Base-by-base conservation (phyloP, 176 grass and related monocot genomes). In the Lolium perenne region DNA sequence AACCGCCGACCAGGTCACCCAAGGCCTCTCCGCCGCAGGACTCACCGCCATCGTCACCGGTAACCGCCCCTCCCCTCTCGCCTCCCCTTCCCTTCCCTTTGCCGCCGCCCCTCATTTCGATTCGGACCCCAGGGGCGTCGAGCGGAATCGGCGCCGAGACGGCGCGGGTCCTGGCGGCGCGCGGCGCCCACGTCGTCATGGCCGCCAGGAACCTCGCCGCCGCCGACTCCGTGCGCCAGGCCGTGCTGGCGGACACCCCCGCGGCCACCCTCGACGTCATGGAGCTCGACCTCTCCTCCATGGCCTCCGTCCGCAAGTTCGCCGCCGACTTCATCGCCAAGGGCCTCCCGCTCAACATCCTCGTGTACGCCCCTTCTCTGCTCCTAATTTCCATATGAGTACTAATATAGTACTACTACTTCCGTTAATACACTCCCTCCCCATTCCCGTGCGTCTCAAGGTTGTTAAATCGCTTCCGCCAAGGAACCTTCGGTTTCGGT, bases 111-210 rank as follows among this genome's bases (percentile, higher is more conserved):
- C 10, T 21, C 40, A 88, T 22, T 65, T 11, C 0, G 4, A 3
- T 64, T 64, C 23, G 1, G 0, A 14, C 22, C 10, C 8, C 85
- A 93, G 95, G 93, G 16, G 93, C 96, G 50, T 92, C 93, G 2
- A 98, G 96, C 82, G 96, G 96, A 65, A 98, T 98, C 74, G 96
- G 91, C 64, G 74, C 81, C 13, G 93, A 95, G 86, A 95, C 93
- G 29, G 80, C 90, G 5, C 86, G 93, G 1, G 87, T 92, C 86
- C 90, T 98, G 59, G 93, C 92, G 23, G 54, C 89, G 62, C 93
- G 88, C 45, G 93, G 93, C 32, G 90, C 91, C n/a, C 93, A 89
- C 46, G 95, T 98, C n/a, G 80, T 95, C 45, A 98, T 98, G 86
- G 93, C 83, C 26, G 95, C 91, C 47, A 23, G 96, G 73, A 94